Evolutionary conservation across 345 rosid species (phyloP).

Genomic region (Noccaea caerulescens): DNA sequence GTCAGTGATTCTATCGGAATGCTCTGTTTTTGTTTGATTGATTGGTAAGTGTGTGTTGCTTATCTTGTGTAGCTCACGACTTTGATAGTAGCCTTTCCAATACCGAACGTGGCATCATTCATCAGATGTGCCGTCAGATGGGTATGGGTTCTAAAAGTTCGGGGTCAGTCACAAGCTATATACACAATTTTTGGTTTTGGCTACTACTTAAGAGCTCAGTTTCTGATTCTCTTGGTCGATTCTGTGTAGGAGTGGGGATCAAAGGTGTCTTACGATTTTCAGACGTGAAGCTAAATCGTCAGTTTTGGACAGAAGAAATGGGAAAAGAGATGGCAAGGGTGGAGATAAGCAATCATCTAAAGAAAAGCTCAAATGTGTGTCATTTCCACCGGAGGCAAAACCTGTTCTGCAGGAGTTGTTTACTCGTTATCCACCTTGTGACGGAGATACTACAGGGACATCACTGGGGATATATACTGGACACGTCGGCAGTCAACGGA

Average conservation of each 20-base stretch:
- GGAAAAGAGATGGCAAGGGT: slow-evolving; percentile 21
- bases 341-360: neutral
- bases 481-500: slow-evolving; percentile 36
- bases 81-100: slow-evolving; percentile 59
- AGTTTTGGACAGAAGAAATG: neutral
- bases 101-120: slow-evolving; percentile 70
- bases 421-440: slow-evolving; percentile 73
- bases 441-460: slow-evolving; percentile 51
- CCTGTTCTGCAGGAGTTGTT: slow-evolving; percentile 69
- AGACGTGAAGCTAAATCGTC: slow-evolving; percentile 36
- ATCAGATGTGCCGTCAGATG: slow-evolving; percentile 61
- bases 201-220: slow-evolving; percentile 5
- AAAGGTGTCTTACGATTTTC: slow-evolving; percentile 60
- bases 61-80: slow-evolving; percentile 55
- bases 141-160: slow-evolving; percentile 78
- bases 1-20: slow-evolving; percentile 4
- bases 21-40: slow-evolving; percentile 3
- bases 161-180: slow-evolving; percentile 63
- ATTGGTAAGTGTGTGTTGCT: slow-evolving; percentile 23
- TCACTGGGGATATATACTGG: slow-evolving; percentile 41
- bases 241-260: slow-evolving; percentile 56
- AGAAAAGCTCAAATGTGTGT: slow-evolving; percentile 39
- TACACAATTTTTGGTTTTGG: neutral
- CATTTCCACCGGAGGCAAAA: slow-evolving; percentile 63
- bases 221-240: slow-evolving; percentile 36